These are phyloP conservation scores for Saccharomycopsis sp. DNA, from an alignment of 805 yeast genomes.

Conservation along the genomic window DNA sequence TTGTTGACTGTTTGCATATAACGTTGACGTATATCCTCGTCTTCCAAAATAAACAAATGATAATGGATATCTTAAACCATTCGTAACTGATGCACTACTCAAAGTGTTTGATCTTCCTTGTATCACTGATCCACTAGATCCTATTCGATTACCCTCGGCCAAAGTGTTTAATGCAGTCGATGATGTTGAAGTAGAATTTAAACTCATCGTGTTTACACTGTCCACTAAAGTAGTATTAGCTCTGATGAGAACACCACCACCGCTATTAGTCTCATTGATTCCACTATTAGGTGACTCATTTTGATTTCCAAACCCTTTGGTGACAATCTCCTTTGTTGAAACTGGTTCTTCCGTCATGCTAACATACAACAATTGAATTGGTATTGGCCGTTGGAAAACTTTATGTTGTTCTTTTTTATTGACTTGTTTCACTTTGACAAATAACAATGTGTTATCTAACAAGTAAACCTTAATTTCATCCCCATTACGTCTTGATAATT, in stretches of 20 bases:
- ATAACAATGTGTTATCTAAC: constrained; percentile 80
- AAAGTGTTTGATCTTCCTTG: constrained; percentile 16
- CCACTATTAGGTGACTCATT: neutral
- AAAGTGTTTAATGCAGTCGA: neutral
- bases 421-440: constrained; percentile 78
- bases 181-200: neutral
- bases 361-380: constrained; percentile 65
- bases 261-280: neutral
- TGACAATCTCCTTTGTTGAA: constrained; percentile 36
- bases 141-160: constrained; percentile 5
- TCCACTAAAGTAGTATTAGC: neutral
- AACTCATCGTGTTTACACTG: neutral
- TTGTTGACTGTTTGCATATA: constrained; percentile 17
- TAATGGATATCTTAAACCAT: constrained; percentile 12
- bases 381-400: constrained; percentile 85
- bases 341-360: constrained; percentile 78
- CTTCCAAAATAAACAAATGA: constrained; percentile 21
- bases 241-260: neutral
- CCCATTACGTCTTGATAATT: constrained; percentile 65
- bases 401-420: constrained; percentile 88
- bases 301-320: constrained; percentile 29
- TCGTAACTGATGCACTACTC: constrained; percentile 6
- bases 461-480: constrained; percentile 81
- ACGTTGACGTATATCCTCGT: constrained; percentile 21
- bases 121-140: constrained; percentile 6